Evolutionary conservation across 148 eudicot species (phyloP).

Genomic region (Selenicereus undatus): DNA sequence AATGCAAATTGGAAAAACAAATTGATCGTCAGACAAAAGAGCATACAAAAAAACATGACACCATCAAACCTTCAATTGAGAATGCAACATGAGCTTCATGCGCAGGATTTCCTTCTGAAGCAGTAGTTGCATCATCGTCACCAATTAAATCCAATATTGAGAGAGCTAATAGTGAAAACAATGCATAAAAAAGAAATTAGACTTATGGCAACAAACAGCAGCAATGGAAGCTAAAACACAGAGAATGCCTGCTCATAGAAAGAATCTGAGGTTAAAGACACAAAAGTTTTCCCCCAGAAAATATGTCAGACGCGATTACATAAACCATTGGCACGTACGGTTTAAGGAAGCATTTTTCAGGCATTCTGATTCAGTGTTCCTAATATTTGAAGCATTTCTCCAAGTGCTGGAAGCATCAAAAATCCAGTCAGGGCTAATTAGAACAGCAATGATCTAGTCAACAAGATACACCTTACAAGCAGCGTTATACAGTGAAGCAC

Average conservation of each 20-base stretch:
- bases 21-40: constrained; percentile 3
- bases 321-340: constrained; percentile 35
- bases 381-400: constrained; percentile 24
- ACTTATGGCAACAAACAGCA: constrained; percentile 6
- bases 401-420: constrained; percentile 26
- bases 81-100: constrained; percentile 80
- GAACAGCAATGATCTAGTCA: constrained; percentile 2
- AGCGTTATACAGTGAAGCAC: constrained; percentile 2
- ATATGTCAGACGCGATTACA: neutral
- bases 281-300: neutral
- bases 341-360: constrained; percentile 31
- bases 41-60: neutral
- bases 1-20: neutral
- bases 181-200: constrained; percentile 5
- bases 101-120: constrained; percentile 30
- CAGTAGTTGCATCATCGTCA: constrained; percentile 52
- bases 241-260: constrained; percentile 9
- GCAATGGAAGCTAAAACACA: neutral
- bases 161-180: constrained; percentile 35
- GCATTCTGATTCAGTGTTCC: constrained; percentile 24
- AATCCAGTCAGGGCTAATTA: constrained; percentile 17
- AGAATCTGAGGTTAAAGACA: neutral
- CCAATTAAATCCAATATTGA: constrained; percentile 71
- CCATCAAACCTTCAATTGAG: constrained; percentile 58
- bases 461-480: neutral